Evolutionary conservation across 192 early-diverging fungal genomes (phyloP).

Genomic region (Mortierella claussenii): DNA sequence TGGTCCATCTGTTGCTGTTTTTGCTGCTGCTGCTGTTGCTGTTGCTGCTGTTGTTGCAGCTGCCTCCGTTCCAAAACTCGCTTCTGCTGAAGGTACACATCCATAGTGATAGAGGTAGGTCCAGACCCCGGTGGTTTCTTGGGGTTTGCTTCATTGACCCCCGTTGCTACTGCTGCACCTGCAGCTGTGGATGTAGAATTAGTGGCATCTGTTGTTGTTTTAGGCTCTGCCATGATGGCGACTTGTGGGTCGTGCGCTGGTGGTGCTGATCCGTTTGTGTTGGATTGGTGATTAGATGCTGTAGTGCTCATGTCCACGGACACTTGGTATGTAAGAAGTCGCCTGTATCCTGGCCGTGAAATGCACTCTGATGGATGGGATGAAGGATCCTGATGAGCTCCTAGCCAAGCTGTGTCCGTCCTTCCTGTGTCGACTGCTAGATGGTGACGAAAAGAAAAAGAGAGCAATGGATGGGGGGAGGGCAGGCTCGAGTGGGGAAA

Average conservation of each 20-base stretch:
- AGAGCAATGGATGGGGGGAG: too few relatives aligned
- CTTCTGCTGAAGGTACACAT: conserved; percentile 44
- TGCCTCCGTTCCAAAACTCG: conserved; percentile 31
- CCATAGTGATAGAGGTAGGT: conserved; percentile 36
- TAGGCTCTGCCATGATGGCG: conserved; percentile 14
- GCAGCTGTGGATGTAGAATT: not conserved
- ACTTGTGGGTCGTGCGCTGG: conserved; percentile 1
- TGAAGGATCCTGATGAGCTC: too few relatives aligned
- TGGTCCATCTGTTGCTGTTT: not conserved
- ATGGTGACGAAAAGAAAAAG: too few relatives aligned
- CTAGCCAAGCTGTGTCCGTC: too few relatives aligned
- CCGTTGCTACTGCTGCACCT: not conserved
- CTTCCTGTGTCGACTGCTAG: too few relatives aligned
- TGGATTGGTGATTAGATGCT: too few relatives aligned
- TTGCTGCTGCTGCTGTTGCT: conserved; percentile 13
- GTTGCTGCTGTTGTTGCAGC: conserved; percentile 13
- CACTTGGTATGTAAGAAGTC: too few relatives aligned
- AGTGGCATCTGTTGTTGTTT: not conserved
- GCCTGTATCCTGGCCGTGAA: too few relatives aligned
- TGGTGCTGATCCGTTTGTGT: conserved; percentile 2
- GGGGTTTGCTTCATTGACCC: not conserved
- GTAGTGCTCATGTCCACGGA: too few relatives aligned
- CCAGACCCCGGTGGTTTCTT: conserved; percentile 43
- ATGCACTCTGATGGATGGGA: too few relatives aligned
- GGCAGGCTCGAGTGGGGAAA: too few relatives aligned